Evolutionary conservation across 148 eudicot genomes (phyloP).

Genomic region (Fagopyrum esculentum): DNA sequence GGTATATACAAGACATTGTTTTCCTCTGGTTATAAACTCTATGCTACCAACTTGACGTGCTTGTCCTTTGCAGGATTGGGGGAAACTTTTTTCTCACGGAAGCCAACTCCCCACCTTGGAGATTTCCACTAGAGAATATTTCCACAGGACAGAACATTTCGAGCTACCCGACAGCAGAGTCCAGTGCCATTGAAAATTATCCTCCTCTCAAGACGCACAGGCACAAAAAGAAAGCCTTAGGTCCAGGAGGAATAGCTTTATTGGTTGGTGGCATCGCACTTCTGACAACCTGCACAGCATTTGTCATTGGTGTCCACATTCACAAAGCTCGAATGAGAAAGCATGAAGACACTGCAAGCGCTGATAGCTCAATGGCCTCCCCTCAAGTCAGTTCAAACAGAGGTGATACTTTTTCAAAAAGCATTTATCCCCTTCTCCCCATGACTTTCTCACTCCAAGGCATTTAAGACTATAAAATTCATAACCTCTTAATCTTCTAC

Average conservation of each 20-base stretch:
- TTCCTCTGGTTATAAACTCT: background rate
- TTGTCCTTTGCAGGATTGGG: conserved; percentile 46
- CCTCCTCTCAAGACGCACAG: conserved; percentile 28
- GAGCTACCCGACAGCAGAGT: conserved; percentile 64
- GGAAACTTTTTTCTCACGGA: conserved; percentile 55
- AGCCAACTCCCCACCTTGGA: conserved; percentile 60
- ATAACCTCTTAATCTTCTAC: background rate
- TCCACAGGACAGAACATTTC: conserved; percentile 42
- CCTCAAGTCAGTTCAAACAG: conserved; percentile 39
- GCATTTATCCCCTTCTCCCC: background rate
- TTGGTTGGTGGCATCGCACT: conserved; percentile 49
- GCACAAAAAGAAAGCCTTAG: conserved; percentile 38
- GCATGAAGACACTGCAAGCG: conserved; percentile 21
- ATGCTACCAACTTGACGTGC: background rate
- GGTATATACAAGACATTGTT: conserved; percentile 35
- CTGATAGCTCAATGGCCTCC: conserved; percentile 39
- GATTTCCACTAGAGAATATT: conserved; percentile 46
- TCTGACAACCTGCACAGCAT: conserved; percentile 37
- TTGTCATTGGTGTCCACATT: conserved; percentile 25
- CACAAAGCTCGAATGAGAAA: conserved; percentile 23
- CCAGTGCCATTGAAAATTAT: conserved; percentile 55
- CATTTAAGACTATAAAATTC: background rate
- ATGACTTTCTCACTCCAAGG: background rate
- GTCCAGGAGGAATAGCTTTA: conserved; percentile 41
- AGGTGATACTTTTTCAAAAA: conserved; percentile 28